A percentile compares a stretch with the other conserved stretches of the same genome.
These are phyloP conservation scores for Abrus pulchellus DNA, from an alignment of 306 rosid species.

Conservation along the genomic window DNA sequence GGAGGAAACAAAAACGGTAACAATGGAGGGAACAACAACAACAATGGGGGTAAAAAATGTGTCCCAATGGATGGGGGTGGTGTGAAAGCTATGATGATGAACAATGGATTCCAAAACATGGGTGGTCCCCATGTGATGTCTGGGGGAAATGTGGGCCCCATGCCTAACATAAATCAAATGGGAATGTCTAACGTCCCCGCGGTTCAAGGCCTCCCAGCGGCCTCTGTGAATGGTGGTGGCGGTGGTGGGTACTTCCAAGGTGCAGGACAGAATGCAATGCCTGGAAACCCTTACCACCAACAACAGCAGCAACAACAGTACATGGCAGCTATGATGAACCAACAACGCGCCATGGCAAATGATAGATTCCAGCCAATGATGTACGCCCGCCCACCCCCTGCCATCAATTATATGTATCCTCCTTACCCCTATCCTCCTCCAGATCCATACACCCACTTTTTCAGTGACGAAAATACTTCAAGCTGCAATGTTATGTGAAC, in stretches of 20 bases:
- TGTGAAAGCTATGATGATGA: slow-evolving; percentile 46
- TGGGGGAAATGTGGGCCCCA: slow-evolving; percentile 55
- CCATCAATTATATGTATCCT: slow-evolving; percentile 64
- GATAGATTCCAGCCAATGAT: slow-evolving; percentile 90
- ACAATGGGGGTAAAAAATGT: slow-evolving; percentile 52
- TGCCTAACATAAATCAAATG: slow-evolving; percentile 56
- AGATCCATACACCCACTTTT: slow-evolving; percentile 70
- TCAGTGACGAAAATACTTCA: slow-evolving; percentile 89
- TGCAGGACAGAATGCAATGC: slow-evolving; percentile 61
- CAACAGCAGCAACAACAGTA: slow-evolving; percentile 69
- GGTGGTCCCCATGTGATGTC: slow-evolving; percentile 54
- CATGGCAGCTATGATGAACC: slow-evolving; percentile 82
- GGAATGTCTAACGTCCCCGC: slow-evolving; percentile 67
- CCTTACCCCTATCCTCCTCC: slow-evolving; percentile 60
- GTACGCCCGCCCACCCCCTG: slow-evolving; percentile 75
- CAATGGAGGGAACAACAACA: slow-evolving; percentile 34
- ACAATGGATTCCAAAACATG: slow-evolving; percentile 56
- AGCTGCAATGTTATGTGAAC: slow-evolving; percentile 90
- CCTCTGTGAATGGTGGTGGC: slow-evolving; percentile 56
- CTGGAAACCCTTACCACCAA: slow-evolving; percentile 65
- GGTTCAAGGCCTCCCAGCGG: slow-evolving; percentile 83
- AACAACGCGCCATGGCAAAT: slow-evolving; percentile 67
- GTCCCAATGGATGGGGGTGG: slow-evolving; percentile 48
- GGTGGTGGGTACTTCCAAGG: slow-evolving; percentile 59
- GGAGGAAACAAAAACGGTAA: slow-evolving; percentile 51